These are phyloP conservation scores for Fusarium temperatum DNA, from an alignment of 2,329 filamentous ascomycete species.

Conservation along the genomic window DNA sequence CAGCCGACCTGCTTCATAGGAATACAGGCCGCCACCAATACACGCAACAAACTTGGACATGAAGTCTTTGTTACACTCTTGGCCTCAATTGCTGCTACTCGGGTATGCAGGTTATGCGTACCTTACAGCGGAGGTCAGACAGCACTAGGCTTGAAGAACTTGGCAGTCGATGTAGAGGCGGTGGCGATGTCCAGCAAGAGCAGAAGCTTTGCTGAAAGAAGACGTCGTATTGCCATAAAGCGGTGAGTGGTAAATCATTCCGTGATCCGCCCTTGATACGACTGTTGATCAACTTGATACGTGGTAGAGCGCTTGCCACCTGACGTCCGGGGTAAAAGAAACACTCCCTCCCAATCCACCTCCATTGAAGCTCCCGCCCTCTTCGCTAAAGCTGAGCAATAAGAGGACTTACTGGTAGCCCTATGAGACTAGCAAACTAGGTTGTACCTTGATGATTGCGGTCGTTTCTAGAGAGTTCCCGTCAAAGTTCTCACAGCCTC, in stretches of 20 bases:
- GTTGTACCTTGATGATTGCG: neutral
- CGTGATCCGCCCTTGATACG: slow-evolving; percentile 18
- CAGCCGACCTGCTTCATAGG: neutral
- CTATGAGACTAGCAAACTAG: neutral
- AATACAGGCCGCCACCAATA: neutral
- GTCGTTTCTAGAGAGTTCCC: neutral
- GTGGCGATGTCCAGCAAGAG: slow-evolving; percentile 4
- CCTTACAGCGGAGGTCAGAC: slow-evolving; percentile 9
- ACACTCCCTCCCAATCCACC: neutral
- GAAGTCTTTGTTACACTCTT: neutral
- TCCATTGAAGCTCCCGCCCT: neutral
- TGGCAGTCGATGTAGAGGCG: neutral
- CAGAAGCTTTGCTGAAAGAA: neutral
- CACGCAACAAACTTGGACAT: neutral
- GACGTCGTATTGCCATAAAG: slow-evolving; percentile 22
- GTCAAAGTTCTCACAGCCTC: neutral
- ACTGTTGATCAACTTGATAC: slow-evolving; percentile 22
- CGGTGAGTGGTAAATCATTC: slow-evolving; percentile 22
- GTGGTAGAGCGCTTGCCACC: slow-evolving; percentile 9
- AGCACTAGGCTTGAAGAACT: neutral
- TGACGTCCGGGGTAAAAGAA: neutral
- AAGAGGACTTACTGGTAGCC: neutral
- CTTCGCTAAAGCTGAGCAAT: neutral
- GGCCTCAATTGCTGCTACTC: neutral
- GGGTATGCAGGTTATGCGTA: slow-evolving; percentile 3